Conservation (phyloP, 1,139 yeast species). For the Kazachstania sp. region DNA sequence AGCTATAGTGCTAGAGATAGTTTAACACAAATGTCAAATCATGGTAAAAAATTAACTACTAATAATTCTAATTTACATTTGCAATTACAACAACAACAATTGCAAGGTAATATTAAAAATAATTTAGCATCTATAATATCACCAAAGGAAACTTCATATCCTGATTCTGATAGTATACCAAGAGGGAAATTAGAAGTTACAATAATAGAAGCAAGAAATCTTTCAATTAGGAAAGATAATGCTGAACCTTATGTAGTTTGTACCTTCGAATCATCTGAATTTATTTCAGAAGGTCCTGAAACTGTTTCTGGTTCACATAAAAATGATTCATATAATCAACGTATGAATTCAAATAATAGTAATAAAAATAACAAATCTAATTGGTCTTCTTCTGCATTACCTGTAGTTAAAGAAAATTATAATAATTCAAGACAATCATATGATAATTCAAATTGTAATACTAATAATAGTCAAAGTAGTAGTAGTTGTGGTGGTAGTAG, state of each 20-base stretch:
- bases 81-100: slow-evolving; percentile 9
- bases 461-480: slow-evolving; percentile 1
- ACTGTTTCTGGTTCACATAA: slow-evolving; percentile 39
- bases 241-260: slow-evolving; percentile 87
- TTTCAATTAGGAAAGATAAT: slow-evolving; percentile 44
- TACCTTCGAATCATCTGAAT: slow-evolving; percentile 87
- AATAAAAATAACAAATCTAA: neutral
- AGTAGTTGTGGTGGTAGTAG: slow-evolving; percentile 2
- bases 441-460: slow-evolving; percentile 3
- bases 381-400: slow-evolving; percentile 12
- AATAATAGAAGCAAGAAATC: slow-evolving; percentile 69
- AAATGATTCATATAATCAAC: slow-evolving; percentile 15
- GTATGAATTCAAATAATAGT: slow-evolving; percentile 9
- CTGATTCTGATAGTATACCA: slow-evolving; percentile 38
- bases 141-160: slow-evolving; percentile 4
- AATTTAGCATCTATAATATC: slow-evolving; percentile 5
- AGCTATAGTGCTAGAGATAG: slow-evolving; percentile 8
- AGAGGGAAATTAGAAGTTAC: slow-evolving; percentile 77
- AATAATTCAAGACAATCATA: too few relatives aligned
- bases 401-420: slow-evolving; percentile 20
- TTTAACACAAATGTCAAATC: slow-evolving; percentile 7
- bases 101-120: neutral
- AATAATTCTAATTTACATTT: slow-evolving; percentile 4
- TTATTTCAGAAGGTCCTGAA: slow-evolving; percentile 74
- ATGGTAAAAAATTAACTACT: slow-evolving; percentile 5